Evolutionary conservation across 2,329 filamentous ascomycete genomes (phyloP), one percentile per base, ranked within the genome.

Genomic region (Botryotinia narcissicola): DNA sequence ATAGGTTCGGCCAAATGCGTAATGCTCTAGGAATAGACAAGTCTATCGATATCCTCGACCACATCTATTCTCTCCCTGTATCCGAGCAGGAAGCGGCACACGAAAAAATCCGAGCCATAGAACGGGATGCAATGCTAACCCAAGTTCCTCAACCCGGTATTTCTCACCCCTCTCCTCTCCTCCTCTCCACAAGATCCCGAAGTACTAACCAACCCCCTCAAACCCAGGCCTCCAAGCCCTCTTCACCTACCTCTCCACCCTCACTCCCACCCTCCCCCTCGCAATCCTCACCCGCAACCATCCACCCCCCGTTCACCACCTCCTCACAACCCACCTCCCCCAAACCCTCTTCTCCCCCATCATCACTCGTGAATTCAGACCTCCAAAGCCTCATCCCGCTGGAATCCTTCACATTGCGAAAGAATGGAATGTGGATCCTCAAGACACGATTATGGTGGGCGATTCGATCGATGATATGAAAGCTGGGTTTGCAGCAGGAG

Each of bases 221-320:
- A 98, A 98, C 25, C 66, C n/a, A 68, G 66, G 66, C 3, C 89
- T 98, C 5, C 83, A 87, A 1, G 82, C 86, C 42, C 86, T 99
- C 70, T 97, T 98, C 93, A 84, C 88, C 73, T 97, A 96, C 81
- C 89, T 98, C 29, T 91, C 96, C 79, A 80, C 83, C 18, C 10
- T 87, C 87, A 48, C 32, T 25, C 46, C 60, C 42, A 82, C 83
- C 9, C 81, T 98, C 46, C 89, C 85, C 77, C 96, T 97, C 82
- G 95, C 89, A 25, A 94, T 98, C 76, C 98, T 95, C 84, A 98
- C 96, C 3, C 88, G 96, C 80, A 98, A 99, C 84, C 98, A 98
- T 80, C 93, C 95, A 78, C 84, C 88, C 12, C 93, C 93, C 9
- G 93, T 96, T 1, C 83, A 86, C 64, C 91, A 95, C 81, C 86